phyloP scores from a whole-genome alignment of 306 rosid genomes.

The Acacia melanoxylon region DNA sequence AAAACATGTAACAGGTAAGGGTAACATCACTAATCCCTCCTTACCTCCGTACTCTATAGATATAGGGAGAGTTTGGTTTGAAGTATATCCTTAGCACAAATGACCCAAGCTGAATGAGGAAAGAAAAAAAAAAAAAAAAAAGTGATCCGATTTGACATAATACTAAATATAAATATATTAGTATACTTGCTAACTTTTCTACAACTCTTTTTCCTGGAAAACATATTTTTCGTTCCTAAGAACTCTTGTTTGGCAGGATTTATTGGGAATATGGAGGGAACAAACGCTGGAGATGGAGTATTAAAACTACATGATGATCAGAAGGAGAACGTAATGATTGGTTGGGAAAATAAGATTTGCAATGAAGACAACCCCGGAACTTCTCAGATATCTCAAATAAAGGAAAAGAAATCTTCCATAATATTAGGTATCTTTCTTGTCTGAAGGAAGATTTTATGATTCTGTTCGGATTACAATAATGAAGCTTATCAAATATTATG shows the following conservation, averaged over 20 bases:
- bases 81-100: constrained; percentile 9
- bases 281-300: constrained; percentile 19
- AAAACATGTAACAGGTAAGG: constrained; percentile 44
- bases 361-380: constrained; percentile 28
- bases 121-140: neutral
- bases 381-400: constrained; percentile 31
- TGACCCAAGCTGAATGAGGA: neutral
- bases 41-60: neutral
- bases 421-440: constrained; percentile 44
- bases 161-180: neutral
- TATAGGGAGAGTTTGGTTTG: neutral
- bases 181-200: constrained; percentile 16
- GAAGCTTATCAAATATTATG: constrained; percentile 5
- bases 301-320: constrained; percentile 31
- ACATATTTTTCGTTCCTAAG: constrained; percentile 13
- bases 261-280: constrained; percentile 38
- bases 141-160: neutral
- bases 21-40: neutral
- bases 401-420: constrained; percentile 30
- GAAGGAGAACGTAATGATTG: constrained; percentile 30
- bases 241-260: constrained; percentile 45
- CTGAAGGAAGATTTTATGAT: neutral
- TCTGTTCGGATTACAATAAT: neutral
- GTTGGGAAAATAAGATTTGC: constrained; percentile 32
- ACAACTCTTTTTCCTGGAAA: neutral